Conservation (phyloP, 495 filamentous ascomycete species). For the Podospora fimiseda region DNA sequence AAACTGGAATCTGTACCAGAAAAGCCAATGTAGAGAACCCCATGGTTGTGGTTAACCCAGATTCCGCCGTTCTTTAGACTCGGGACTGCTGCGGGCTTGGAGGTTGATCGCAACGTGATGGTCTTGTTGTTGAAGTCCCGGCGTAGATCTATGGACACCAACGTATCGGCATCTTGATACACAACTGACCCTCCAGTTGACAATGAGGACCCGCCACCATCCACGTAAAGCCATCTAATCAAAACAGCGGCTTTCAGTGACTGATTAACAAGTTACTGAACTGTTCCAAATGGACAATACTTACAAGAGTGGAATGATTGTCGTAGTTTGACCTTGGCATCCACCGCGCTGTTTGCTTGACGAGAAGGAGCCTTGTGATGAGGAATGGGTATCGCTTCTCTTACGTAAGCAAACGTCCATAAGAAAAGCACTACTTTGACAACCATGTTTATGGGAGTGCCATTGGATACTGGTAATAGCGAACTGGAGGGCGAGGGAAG, state of each 20-base stretch:
- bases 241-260: conserved; percentile 16
- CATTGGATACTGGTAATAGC: too few relatives aligned
- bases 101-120: conserved; percentile 8
- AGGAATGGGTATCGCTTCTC: background rate
- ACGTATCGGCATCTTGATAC: conserved; percentile 18
- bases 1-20: conserved; percentile 12
- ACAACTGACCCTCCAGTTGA: background rate
- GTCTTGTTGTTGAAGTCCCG: conserved; percentile 16
- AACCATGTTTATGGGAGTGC: conserved; percentile 3
- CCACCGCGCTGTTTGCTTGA: conserved; percentile 17
- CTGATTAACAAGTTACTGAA: background rate
- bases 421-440: background rate
- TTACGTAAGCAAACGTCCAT: background rate
- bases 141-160: conserved; percentile 19
- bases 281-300: background rate
- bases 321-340: conserved; percentile 13
- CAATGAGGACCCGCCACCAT: conserved; percentile 21
- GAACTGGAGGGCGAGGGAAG: too few relatives aligned
- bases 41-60: conserved; percentile 16
- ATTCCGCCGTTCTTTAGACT: conserved; percentile 15
- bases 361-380: background rate
- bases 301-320: conserved; percentile 23
- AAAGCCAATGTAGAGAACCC: conserved; percentile 20
- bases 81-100: conserved; percentile 14
- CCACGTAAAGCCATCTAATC: conserved; percentile 18